These are phyloP conservation scores for Herpetospermum pedunculosum DNA, from an alignment of 306 rosid species.

Conservation along the genomic window DNA sequence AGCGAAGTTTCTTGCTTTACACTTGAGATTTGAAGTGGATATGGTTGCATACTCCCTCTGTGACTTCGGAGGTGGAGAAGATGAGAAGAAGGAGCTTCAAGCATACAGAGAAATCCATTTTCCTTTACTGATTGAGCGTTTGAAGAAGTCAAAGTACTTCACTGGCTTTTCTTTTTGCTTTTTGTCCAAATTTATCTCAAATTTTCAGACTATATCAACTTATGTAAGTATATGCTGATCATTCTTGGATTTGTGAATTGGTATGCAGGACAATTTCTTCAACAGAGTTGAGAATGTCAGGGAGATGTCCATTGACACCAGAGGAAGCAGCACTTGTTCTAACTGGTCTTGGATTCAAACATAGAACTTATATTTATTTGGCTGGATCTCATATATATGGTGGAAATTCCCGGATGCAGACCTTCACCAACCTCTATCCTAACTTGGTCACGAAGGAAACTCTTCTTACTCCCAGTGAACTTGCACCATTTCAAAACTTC, in stretches of 20 bases:
- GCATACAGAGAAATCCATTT: conserved; percentile 77
- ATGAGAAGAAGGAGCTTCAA: conserved; percentile 65
- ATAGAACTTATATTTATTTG: conserved; percentile 58
- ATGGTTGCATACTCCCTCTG: conserved; percentile 93
- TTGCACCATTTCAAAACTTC: conserved; percentile 73
- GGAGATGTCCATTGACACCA: conserved; percentile 90
- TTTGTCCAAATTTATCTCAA: background rate
- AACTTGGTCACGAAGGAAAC: conserved; percentile 76
- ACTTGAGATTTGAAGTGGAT: conserved; percentile 85
- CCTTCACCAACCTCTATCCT: conserved; percentile 74
- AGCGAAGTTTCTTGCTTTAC: conserved; percentile 72
- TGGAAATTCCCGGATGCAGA: conserved; percentile 52
- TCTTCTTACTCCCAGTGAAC: conserved; percentile 60
- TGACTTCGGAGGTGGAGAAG: conserved; percentile 83
- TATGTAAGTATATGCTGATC: conserved; percentile 5
- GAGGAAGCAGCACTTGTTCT: conserved; percentile 96
- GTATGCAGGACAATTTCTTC: conserved; percentile 41
- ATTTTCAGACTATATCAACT: background rate
- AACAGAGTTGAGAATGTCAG: conserved; percentile 49
- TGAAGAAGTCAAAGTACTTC: conserved; percentile 57
- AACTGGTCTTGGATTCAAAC: conserved; percentile 68
- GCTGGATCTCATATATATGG: conserved; percentile 86
- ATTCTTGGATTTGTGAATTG: background rate
- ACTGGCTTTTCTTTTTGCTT: background rate
- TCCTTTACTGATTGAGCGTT: conserved; percentile 75